These are phyloP conservation scores for Trichophaea hybrida DNA, from an alignment of 2,329 filamentous ascomycete species.

Conservation along the genomic window DNA sequence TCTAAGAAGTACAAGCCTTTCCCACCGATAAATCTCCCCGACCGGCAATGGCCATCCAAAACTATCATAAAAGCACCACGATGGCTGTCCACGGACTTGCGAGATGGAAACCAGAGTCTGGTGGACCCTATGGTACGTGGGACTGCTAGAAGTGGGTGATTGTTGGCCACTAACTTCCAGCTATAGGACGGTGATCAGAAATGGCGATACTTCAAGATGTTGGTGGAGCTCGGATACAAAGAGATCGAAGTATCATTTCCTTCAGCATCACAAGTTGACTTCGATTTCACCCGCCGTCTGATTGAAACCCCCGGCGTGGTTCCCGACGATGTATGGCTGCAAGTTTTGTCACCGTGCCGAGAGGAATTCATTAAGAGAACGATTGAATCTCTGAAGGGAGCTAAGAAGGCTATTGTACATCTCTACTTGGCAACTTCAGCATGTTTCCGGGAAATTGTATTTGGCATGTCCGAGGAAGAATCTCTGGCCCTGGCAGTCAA, in stretches of 20 bases:
- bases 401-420: conserved; percentile 88
- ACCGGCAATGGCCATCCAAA: conserved; percentile 73
- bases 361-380: conserved; percentile 81
- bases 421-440: conserved; percentile 93
- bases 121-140: conserved; percentile 75
- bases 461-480: conserved; percentile 72
- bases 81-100: conserved; percentile 77
- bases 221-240: conserved; percentile 84
- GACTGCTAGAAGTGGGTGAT: not conserved
- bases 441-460: conserved; percentile 85
- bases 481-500: conserved; percentile 66
- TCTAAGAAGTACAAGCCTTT: conserved; percentile 64
- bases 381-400: conserved; percentile 72
- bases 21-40: conserved; percentile 48
- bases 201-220: conserved; percentile 88
- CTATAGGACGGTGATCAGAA: conserved; percentile 81
- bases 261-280: conserved; percentile 87
- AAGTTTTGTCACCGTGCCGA: conserved; percentile 83
- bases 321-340: conserved; percentile 79
- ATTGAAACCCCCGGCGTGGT: conserved; percentile 71
- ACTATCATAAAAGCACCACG: conserved; percentile 69
- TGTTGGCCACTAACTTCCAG: conserved; percentile 9
- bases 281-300: conserved; percentile 79
- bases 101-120: conserved; percentile 89
- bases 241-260: conserved; percentile 96